These are phyloP conservation scores for Dalbergia cochinchinensis DNA, from an alignment of 306 rosid genomes.

Conservation along the genomic window DNA sequence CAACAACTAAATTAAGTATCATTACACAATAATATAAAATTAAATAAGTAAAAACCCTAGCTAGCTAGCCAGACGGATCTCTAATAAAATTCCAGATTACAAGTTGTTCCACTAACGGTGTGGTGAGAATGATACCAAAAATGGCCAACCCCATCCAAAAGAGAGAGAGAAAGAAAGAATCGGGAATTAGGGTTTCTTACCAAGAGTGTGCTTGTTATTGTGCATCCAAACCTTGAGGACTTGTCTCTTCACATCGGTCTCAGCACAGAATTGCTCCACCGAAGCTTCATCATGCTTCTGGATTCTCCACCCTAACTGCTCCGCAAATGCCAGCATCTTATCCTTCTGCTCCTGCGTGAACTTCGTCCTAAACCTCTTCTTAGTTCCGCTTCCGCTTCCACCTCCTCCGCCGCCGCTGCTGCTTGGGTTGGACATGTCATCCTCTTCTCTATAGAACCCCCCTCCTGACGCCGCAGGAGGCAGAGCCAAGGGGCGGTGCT, in stretches of 20 bases:
- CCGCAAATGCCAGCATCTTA: conserved; percentile 84
- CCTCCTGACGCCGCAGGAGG: conserved; percentile 56
- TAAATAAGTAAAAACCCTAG: conserved; percentile 53
- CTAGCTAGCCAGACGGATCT: neutral
- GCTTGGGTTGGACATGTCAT: conserved; percentile 80
- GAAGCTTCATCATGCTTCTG: conserved; percentile 83
- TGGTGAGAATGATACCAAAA: conserved; percentile 30
- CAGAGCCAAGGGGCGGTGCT: conserved; percentile 61
- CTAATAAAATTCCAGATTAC: conserved; percentile 6
- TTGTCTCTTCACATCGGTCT: conserved; percentile 61
- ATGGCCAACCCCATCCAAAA: conserved; percentile 28
- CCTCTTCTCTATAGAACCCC: conserved; percentile 63
- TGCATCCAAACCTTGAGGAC: conserved; percentile 98
- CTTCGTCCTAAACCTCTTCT: conserved; percentile 77
- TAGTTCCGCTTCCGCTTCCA: conserved; percentile 53
- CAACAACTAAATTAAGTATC: neutral
- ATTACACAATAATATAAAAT: neutral
- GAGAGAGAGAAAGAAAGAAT: neutral
- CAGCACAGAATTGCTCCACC: conserved; percentile 73
- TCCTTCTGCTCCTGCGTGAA: conserved; percentile 84
- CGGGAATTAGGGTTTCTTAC: conserved; percentile 81
- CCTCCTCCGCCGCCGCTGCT: conserved; percentile 77
- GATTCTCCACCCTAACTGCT: conserved; percentile 79
- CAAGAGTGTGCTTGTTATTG: conserved; percentile 85
- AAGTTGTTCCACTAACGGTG: too few relatives aligned